A percentile compares a stretch with the other conserved stretches of the same genome.
Conservation (phyloP, 257 asterid genomes). For the Solanum corneliomulleri region DNA sequence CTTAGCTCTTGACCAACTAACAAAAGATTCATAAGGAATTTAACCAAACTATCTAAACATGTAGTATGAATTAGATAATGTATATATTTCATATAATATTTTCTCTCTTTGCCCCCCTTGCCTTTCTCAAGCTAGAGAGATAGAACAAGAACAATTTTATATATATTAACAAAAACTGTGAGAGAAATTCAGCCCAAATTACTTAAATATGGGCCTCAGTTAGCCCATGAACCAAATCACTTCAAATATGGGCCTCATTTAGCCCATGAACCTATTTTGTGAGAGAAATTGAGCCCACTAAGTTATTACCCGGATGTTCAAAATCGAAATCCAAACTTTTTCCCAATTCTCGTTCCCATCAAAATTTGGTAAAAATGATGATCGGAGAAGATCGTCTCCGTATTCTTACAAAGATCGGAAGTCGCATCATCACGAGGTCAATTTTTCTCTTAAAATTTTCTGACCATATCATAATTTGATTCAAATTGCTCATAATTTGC, state of each 20-base stretch:
- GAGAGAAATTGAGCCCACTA: background rate
- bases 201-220: background rate
- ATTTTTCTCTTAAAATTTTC: background rate
- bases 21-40: background rate
- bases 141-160: background rate
- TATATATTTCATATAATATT: too few relatives aligned
- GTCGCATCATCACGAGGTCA: constrained; percentile 28
- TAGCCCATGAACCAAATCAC: too few relatives aligned
- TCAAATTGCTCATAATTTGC: background rate
- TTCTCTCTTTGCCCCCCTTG: background rate
- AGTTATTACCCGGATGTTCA: background rate
- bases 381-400: constrained; percentile 40
- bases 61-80: background rate
- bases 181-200: background rate
- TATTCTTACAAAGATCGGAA: constrained; percentile 34
- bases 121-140: background rate
- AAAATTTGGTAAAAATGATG: constrained; percentile 17
- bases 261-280: background rate
- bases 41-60: background rate
- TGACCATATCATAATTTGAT: background rate
- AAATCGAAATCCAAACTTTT: background rate
- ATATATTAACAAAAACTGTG: background rate
- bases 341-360: background rate
- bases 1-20: background rate
- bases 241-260: background rate